Evolutionary conservation across 2,329 filamentous ascomycete genomes (phyloP), one percentile per base, ranked within the genome.

Genomic region (Fusarium abutilonis): DNA sequence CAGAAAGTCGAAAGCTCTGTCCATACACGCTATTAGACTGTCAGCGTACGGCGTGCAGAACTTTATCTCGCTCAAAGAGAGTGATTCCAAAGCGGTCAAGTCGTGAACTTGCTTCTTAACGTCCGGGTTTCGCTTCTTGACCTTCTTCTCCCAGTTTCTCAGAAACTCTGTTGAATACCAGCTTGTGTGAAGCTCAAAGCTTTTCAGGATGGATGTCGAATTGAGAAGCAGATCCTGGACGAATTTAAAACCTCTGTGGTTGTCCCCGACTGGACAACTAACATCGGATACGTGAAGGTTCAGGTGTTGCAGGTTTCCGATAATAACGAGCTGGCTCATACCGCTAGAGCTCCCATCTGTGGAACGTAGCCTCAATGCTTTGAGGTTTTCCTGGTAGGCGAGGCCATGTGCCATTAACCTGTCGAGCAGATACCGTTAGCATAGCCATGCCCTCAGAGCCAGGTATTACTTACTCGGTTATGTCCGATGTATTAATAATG

Each of bases 251-350:
- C 21, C 4, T 23, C 6, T 23, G 21, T 23, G 6, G 21, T 6
- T 23, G 21, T 23, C 21, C 21, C 4, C 21, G 21, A 23, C 4
- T 23, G 21, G 21, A 4, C 4, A 23, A 23, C 21, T 23, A 4
- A 4, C 4, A 6, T 6, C 21, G 21, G 21, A 31, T 8, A 46
- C 39, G 0, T 10, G 1, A 11, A 63, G 5, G 11, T 13, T 9
- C 2, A 63, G 28, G n/a, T 63, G 60, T 2, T 63, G 10, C 0
- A 63, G 53, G 5, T 21, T 43, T 0, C n/a, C 3, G 7, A 63
- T 26, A 1, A 36, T 41, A 0, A 32, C 21, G 3, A 63, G 26
- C 4, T 39, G 7, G 2, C 7, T 1, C 0, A n/a, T 3, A 4
- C n/a, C 32, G n/a, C 28, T 10, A 3, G 29, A 1, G 4, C 4